These are phyloP conservation scores for Coemansia sp. DNA, from an alignment of 192 early-diverging fungal species.

Conservation along the genomic window DNA sequence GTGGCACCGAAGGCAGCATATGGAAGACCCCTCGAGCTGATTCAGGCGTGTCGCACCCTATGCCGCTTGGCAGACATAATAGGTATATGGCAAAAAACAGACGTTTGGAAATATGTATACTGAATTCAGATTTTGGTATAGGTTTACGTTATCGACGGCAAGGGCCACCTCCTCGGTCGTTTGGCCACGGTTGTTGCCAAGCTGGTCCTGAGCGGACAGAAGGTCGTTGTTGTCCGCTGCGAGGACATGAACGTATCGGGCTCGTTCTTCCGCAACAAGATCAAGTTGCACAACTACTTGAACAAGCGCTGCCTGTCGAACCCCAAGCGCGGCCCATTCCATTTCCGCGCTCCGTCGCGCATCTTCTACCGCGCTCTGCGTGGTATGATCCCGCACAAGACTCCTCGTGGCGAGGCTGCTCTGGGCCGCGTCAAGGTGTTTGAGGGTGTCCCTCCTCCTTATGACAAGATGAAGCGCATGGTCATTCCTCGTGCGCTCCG, in stretches of 20 bases:
- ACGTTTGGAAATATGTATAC: too few relatives aligned
- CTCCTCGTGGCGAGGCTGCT: slow-evolving; percentile 94
- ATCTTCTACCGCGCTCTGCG: slow-evolving; percentile 97
- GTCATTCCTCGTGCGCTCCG: slow-evolving; percentile 96
- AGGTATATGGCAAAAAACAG: too few relatives aligned
- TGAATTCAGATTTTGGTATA: slow-evolving; percentile 31
- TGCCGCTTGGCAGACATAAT: background rate
- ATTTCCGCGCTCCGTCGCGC: slow-evolving; percentile 96
- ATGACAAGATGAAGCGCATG: slow-evolving; percentile 95
- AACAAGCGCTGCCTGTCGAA: slow-evolving; percentile 98
- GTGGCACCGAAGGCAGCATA: too few relatives aligned
- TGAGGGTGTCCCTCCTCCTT: slow-evolving; percentile 97
- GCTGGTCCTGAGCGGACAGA: slow-evolving; percentile 96
- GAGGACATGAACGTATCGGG: slow-evolving; percentile 99
- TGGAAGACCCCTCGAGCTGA: background rate
- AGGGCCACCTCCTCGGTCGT: slow-evolving; percentile 97
- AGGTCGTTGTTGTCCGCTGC: slow-evolving; percentile 95
- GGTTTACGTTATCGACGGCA: slow-evolving; percentile 98
- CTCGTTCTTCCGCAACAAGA: slow-evolving; percentile 99
- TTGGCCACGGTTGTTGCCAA: slow-evolving; percentile 97
- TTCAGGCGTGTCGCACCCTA: background rate
- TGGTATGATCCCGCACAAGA: slow-evolving; percentile 99
- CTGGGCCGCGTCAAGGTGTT: slow-evolving; percentile 98
- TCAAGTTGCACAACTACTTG: slow-evolving; percentile 94
- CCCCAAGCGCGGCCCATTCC: slow-evolving; percentile 95